Percentiles rank a stretch among this genome's conserved stretches.
These are phyloP conservation scores for Rhodomyrtus tomentosa DNA, from an alignment of 345 rosid genomes.

Conservation along the genomic window DNA sequence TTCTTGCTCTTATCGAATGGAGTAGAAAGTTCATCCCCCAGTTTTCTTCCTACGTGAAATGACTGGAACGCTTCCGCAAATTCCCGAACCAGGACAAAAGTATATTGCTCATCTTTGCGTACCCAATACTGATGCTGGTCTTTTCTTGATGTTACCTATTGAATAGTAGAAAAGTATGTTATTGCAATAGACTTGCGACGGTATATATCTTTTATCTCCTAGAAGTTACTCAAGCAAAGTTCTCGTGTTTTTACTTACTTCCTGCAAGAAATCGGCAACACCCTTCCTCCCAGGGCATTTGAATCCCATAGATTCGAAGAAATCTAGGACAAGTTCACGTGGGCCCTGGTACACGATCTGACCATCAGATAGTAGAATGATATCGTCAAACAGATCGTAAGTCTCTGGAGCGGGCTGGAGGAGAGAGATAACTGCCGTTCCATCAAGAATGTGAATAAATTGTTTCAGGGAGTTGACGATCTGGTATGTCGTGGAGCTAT, in stretches of 20 bases:
- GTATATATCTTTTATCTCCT: not conserved
- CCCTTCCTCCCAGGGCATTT: slow-evolving; percentile 73
- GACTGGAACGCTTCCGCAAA: slow-evolving; percentile 46
- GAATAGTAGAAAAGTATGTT: not conserved
- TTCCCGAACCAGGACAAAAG: slow-evolving; percentile 29
- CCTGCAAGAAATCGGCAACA: slow-evolving; percentile 69
- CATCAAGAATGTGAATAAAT: slow-evolving; percentile 32
- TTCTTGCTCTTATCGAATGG: slow-evolving; percentile 38
- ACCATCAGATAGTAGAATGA: slow-evolving; percentile 58
- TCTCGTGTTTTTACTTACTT: slow-evolving; percentile 23
- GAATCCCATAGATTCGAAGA: slow-evolving; percentile 58
- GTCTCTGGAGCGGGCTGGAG: slow-evolving; percentile 85
- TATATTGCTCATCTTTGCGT: slow-evolving; percentile 29
- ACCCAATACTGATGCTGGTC: slow-evolving; percentile 70
- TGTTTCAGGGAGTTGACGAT: slow-evolving; percentile 54
- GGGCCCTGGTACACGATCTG: slow-evolving; percentile 66
- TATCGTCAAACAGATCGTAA: slow-evolving; percentile 61
- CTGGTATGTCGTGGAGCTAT: slow-evolving; percentile 68
- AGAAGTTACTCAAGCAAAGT: not conserved
- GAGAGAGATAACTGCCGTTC: slow-evolving; percentile 62
- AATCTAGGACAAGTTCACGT: slow-evolving; percentile 37
- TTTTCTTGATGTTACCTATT: slow-evolving; percentile 61
- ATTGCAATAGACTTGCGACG: not conserved
- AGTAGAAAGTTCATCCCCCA: slow-evolving; percentile 25
- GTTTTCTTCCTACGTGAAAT: slow-evolving; percentile 21